Conservation (phyloP, 202 grass and related monocot species). For the Zoysia matrella region DNA sequence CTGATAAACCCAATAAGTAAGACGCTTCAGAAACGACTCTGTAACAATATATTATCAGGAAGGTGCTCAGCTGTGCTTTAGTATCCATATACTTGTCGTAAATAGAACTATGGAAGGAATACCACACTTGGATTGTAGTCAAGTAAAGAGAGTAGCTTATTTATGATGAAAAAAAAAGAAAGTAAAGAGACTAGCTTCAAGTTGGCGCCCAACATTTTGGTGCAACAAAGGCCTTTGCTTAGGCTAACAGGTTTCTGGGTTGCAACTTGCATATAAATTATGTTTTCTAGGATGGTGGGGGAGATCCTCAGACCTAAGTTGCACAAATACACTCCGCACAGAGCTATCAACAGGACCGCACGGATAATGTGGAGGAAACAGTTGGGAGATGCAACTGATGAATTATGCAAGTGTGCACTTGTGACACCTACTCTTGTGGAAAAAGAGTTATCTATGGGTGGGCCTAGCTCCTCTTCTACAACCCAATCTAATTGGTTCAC, state of each 20-base stretch:
- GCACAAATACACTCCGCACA: background rate
- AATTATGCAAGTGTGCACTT: conserved; percentile 45
- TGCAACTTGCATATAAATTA: conserved; percentile 39
- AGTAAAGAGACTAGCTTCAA: conserved; percentile 29
- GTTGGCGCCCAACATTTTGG: conserved; percentile 18
- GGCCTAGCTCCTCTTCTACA: conserved; percentile 30
- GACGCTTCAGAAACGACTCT: background rate
- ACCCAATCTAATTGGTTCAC: conserved; percentile 48
- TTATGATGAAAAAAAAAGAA: background rate
- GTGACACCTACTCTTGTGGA: conserved; percentile 35
- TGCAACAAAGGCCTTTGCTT: conserved; percentile 31
- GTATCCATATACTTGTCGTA: conserved; percentile 15
- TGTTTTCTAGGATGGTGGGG: background rate
- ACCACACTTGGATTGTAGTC: background rate
- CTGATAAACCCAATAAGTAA: background rate
- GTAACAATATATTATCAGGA: conserved; percentile 2
- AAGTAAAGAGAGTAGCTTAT: too few species aligned
- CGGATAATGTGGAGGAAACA: conserved; percentile 35
- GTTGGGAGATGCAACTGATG: conserved; percentile 50
- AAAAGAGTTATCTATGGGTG: conserved; percentile 32
- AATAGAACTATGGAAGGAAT: background rate
- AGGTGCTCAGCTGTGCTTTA: background rate
- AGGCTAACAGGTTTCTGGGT: conserved; percentile 18
- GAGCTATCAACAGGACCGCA: conserved; percentile 29
- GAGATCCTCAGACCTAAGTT: background rate